A percentile compares a stretch with the other conserved stretches of the same genome.
phyloP scores from a whole-genome alignment of 139 green algal genomes.

The Chlorella sp. region DNA sequence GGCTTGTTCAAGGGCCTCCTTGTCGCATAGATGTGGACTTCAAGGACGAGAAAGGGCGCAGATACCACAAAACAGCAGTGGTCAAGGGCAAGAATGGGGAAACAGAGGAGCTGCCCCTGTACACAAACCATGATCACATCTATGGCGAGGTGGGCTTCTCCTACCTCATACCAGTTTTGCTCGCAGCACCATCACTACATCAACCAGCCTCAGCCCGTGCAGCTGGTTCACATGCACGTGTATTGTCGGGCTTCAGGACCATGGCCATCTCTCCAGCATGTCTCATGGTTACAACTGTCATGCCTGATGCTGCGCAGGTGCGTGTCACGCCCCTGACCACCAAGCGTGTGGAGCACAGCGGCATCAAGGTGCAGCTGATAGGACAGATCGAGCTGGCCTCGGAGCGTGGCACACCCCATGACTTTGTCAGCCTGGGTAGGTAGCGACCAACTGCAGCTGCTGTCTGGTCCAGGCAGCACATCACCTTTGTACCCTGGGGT shows the following conservation, averaged over 20 bases:
- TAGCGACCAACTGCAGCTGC: no score
- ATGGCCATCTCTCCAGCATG: no score
- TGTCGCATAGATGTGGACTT: constrained; percentile 43
- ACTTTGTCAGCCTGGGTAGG: constrained; percentile 86
- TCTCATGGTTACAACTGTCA: no score
- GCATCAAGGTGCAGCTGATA: constrained; percentile 93
- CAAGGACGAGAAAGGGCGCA: constrained; percentile 35
- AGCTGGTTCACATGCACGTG: no score
- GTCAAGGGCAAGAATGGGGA: constrained; percentile 42
- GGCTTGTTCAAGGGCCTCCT: constrained; percentile 37
- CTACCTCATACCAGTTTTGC: background rate
- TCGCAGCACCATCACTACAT: background rate
- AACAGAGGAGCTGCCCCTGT: constrained; percentile 71
- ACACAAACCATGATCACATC: constrained; percentile 63
- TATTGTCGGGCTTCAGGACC: no score
- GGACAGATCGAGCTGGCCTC: constrained; percentile 92
- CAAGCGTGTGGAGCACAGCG: constrained; percentile 88
- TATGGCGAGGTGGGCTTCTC: constrained; percentile 54
- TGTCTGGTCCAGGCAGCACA: no score
- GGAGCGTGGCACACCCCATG: constrained; percentile 73
- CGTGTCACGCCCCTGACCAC: constrained; percentile 56
- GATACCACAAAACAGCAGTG: constrained; percentile 37
- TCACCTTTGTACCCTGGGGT: no score
- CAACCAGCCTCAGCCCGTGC: no score
- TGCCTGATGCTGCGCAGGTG: no score